phyloP scores from a whole-genome alignment of 2,329 filamentous ascomycete species.

The Talaromyces pinophilus region DNA sequence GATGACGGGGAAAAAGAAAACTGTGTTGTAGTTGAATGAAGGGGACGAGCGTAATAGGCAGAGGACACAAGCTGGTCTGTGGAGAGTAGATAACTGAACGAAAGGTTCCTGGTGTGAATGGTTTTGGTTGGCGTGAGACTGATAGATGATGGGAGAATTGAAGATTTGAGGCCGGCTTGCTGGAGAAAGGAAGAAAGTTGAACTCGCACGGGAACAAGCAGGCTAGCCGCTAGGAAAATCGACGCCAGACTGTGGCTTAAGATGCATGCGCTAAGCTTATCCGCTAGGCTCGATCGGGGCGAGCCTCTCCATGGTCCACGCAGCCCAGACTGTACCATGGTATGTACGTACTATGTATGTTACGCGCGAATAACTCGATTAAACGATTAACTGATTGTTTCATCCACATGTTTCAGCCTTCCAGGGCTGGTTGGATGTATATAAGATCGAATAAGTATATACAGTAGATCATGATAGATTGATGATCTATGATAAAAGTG shows the following conservation, averaged over 20 bases:
- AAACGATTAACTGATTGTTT: background rate
- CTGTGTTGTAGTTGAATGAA: background rate
- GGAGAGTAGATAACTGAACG: background rate
- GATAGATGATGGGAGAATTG: background rate
- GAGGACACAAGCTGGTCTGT: background rate
- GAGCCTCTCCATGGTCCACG: slow-evolving; percentile 19
- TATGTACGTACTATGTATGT: background rate
- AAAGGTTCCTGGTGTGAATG: background rate
- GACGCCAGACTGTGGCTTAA: slow-evolving; percentile 22
- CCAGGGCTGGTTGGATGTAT: background rate
- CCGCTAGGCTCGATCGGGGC: slow-evolving; percentile 19
- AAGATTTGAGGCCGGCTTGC: background rate
- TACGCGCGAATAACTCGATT: background rate
- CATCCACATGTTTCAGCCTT: background rate
- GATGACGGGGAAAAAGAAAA: slow-evolving; percentile 10
- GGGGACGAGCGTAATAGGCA: background rate
- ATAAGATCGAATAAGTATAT: background rate
- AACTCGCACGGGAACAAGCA: slow-evolving; percentile 14
- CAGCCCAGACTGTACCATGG: background rate
- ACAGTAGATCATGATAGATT: background rate
- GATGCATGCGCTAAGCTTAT: slow-evolving; percentile 20
- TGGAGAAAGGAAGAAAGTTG: slow-evolving; percentile 10
- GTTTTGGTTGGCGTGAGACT: background rate
- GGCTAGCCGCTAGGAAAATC: slow-evolving; percentile 5
- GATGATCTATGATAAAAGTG: background rate